phyloP scores from a whole-genome alignment of 148 eudicot species.

The Camellia sinensis region DNA sequence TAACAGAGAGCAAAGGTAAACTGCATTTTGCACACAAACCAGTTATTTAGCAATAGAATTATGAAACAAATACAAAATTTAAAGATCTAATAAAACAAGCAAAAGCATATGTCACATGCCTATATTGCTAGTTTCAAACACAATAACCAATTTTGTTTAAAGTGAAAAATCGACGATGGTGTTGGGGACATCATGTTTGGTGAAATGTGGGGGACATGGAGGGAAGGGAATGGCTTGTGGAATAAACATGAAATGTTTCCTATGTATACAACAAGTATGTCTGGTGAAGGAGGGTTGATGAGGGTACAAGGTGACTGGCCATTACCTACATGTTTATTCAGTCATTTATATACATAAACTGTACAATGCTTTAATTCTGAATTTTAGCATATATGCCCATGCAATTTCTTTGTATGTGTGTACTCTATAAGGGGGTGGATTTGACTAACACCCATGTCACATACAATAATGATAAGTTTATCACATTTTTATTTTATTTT shows the following conservation, averaged over 20 bases:
- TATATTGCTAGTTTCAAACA: too few relatives aligned
- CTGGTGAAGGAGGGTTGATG: constrained; percentile 20
- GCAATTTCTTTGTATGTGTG: not conserved
- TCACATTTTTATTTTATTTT: too few relatives aligned
- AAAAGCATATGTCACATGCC: too few relatives aligned
- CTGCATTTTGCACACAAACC: too few relatives aligned
- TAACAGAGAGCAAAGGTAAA: too few relatives aligned
- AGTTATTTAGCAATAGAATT: too few relatives aligned
- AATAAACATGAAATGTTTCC: constrained; percentile 49
- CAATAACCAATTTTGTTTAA: too few relatives aligned
- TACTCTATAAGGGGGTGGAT: not conserved
- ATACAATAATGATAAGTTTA: too few relatives aligned
- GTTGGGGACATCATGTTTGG: constrained; percentile 26
- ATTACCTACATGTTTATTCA: constrained; percentile 33
- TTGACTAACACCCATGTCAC: too few relatives aligned
- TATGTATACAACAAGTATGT: constrained; percentile 41
- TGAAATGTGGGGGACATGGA: constrained; percentile 21
- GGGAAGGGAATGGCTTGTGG: constrained; percentile 35
- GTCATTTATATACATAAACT: not conserved
- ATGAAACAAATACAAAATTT: too few relatives aligned
- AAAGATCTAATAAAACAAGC: too few relatives aligned
- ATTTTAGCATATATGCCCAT: constrained; percentile 17
- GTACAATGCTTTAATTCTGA: constrained; percentile 12
- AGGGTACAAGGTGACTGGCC: constrained; percentile 33
- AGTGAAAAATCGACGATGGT: not conserved